Base-by-base conservation (phyloP, 306 rosid species). In the Lupinus albus region DNA sequence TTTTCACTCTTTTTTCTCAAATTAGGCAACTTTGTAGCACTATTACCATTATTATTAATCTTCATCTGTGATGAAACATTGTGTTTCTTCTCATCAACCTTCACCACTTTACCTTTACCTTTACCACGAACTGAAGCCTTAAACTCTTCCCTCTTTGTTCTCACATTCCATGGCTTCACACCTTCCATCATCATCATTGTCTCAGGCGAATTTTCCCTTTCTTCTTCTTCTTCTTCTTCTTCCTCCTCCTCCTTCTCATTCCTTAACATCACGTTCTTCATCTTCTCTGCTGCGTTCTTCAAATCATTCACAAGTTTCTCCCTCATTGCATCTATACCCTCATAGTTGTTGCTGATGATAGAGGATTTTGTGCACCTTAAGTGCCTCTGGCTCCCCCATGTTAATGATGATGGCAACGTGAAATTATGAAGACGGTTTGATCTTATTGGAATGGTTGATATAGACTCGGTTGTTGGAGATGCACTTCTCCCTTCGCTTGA, bases 311-410 rank as follows among this genome's bases (percentile, higher is more conserved):
- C 6, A 0, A 11, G 47, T 14, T 11, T 42, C 47, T 42, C n/a
- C 47, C 47, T 42, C 13, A 11, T 11, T 3, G 13, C 13, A 11
- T 42, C 47, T 1, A 42, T 42, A 13, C 47, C 14, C 0, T 11
- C 47, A 42, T 42, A 1, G 10, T 38, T 38, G 11, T 38, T 38
- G 3, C 10, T 1, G 45, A 2, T 10, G 12, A 10, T 39, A 0
- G 45, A 9, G 3, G 11, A 2, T 42, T 81, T 83, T 74, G 58
- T 61, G 82, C 93, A 87, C 72, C 84, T 60, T 7, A 86, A 79
- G 68, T 75, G 45, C 72, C 71, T 85, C 74, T 86, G 96, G 25
- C 21, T 78, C 50, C 92, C 96, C 96, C 96, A 89, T 80, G 81
- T 87, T 79, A 89, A 71, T 61, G 77, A 8, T 3, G 11, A 78